Conservation (phyloP, 2,329 filamentous ascomycete genomes). For the Ceratocystis eucalypticola region DNA sequence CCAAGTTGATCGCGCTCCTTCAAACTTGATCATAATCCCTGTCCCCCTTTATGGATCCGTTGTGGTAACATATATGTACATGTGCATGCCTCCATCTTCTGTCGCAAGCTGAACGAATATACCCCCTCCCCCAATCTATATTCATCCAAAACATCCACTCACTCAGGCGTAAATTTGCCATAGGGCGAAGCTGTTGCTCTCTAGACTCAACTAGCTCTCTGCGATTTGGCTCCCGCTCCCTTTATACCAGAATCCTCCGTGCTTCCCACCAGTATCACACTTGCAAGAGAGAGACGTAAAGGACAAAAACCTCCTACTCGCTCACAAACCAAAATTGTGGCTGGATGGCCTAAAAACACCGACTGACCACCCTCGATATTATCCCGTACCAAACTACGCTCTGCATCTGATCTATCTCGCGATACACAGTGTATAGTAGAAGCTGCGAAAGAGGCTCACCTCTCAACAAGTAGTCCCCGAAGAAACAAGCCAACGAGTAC, state of each 20-base stretch:
- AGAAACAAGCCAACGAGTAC: neutral
- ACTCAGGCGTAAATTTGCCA: neutral
- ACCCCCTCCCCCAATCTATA: neutral
- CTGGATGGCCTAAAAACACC: neutral
- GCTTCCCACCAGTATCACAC: neutral
- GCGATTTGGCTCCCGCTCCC: neutral
- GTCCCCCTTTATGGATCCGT: neutral
- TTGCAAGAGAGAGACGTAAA: neutral
- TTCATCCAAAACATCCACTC: neutral
- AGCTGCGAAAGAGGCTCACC: neutral
- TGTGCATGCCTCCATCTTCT: neutral
- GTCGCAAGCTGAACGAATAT: slow-evolving; percentile 2
- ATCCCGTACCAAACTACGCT: neutral
- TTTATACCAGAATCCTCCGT: neutral
- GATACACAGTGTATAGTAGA: neutral
- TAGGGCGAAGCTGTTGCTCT: neutral
- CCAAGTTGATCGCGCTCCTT: neutral
- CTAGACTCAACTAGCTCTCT: neutral
- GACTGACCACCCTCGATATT: neutral
- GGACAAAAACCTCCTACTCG: neutral
- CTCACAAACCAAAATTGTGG: neutral
- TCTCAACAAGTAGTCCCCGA: neutral
- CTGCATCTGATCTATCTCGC: neutral
- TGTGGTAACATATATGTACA: neutral
- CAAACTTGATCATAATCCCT: neutral